A percentile compares a stretch with the other conserved stretches of the same genome.
Conservation (phyloP, 2,329 filamentous ascomycete genomes). For the Pseudogymnoascus verrucosus region DNA sequence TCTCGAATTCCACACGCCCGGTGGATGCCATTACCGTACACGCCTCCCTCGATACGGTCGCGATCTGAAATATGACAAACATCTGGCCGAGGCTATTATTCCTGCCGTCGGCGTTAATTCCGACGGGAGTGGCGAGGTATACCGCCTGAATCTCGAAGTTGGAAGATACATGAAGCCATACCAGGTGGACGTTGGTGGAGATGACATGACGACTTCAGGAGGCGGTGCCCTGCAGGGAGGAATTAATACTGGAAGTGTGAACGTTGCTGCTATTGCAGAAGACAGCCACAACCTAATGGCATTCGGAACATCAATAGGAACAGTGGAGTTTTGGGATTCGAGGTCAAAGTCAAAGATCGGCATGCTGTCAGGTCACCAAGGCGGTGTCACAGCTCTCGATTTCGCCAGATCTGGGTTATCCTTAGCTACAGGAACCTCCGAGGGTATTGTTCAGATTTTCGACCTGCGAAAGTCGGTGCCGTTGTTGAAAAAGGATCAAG, state of each 20-base stretch:
- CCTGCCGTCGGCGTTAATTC: constrained; percentile 80
- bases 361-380: constrained; percentile 59
- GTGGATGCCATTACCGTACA: constrained; percentile 81
- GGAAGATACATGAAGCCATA: constrained; percentile 93
- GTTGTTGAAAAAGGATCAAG: constrained; percentile 86
- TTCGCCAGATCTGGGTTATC: constrained; percentile 80
- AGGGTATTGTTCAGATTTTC: constrained; percentile 81
- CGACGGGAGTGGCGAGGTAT: constrained; percentile 86
- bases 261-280: constrained; percentile 79
- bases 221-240: constrained; percentile 78
- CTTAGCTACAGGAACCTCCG: constrained; percentile 78
- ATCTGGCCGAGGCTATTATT: constrained; percentile 75
- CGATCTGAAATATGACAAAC: constrained; percentile 76
- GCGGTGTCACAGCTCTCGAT: constrained; percentile 77
- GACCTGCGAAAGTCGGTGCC: constrained; percentile 84
- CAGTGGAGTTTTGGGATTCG: constrained; percentile 94
- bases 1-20: constrained; percentile 86
- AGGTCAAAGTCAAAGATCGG: constrained; percentile 75
- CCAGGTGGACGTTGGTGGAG: constrained; percentile 80
- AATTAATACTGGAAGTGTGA: constrained; percentile 77
- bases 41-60: constrained; percentile 87
- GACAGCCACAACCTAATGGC: constrained; percentile 82
- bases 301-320: constrained; percentile 91
- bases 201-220: constrained; percentile 59
- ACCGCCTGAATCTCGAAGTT: constrained; percentile 81